Evolutionary conservation across 768 basidiomycete genomes (phyloP).

Genomic region (Lactifluus echinatus): DNA sequence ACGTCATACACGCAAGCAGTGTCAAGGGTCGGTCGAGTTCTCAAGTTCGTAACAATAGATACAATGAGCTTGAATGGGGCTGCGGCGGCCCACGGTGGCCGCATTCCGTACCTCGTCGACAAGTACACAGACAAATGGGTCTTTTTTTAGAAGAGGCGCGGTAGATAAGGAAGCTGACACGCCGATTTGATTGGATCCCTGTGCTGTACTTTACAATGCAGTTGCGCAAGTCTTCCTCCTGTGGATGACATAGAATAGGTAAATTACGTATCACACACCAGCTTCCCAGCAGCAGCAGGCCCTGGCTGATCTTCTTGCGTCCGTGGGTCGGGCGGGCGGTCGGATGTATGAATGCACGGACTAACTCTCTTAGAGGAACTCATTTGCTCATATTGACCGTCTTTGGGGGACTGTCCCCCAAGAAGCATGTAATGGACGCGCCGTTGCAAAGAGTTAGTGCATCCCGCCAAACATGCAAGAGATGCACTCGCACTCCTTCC

Average conservation of each 20-base stretch:
- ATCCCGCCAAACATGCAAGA: no score
- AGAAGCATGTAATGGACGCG: slow-evolving; percentile 61
- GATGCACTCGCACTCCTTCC: no score
- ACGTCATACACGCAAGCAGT: slow-evolving; percentile 21
- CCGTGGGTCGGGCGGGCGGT: background rate
- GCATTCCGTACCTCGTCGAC: slow-evolving; percentile 58
- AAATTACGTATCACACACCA: slow-evolving; percentile 60
- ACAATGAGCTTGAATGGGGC: slow-evolving; percentile 59
- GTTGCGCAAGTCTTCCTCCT: slow-evolving; percentile 60
- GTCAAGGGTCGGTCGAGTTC: background rate
- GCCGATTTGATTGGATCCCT: background rate
- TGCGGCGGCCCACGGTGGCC: slow-evolving; percentile 70
- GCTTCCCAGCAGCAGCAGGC: slow-evolving; percentile 42
- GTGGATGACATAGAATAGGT: slow-evolving; percentile 70
- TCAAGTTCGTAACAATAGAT: slow-evolving; percentile 29
- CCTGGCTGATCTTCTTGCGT: slow-evolving; percentile 5
- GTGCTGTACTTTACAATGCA: slow-evolving; percentile 19
- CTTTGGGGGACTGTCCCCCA: slow-evolving; percentile 54
- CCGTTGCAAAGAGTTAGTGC: no score
- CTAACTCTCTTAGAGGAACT: slow-evolving; percentile 40
- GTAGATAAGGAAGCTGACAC: background rate
- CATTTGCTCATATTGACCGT: slow-evolving; percentile 51
- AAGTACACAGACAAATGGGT: slow-evolving; percentile 36
- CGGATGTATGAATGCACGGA: background rate
- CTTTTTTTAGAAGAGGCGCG: background rate